Base-by-base conservation (phyloP, 352 stramenopile genomes). In the Phytophthora pseudosyringae region DNA sequence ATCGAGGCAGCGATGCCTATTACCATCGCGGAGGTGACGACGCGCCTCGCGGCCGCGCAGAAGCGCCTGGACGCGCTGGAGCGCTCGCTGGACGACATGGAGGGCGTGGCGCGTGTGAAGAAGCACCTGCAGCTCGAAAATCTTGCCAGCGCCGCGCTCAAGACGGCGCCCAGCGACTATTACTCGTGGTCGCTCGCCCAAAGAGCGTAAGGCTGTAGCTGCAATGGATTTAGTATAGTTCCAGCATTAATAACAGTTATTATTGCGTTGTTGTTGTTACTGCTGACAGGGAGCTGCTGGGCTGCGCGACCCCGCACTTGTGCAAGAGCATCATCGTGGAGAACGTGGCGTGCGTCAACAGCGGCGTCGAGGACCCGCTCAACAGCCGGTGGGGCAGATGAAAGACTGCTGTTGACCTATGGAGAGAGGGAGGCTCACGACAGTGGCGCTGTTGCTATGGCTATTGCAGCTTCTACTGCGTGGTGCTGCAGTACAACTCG, bases 271-370 rank as follows among this genome's bases (percentile, higher is more conserved):
- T 31, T 36, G 36, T 15, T 60, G 44, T 29, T 32, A 33, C 40
- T 47, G 11, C 1, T 25, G 18, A 28, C 50, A 93, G 85, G n/a
- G 59, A 70, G 36, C 79, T 94, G 40, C 67, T 97, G 18, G 61
- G 81, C 12, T 93, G 85, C 59, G 58, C 66, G 11, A 70, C 83
- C 25, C 70, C 78, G 38, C 89, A 97, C 50, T 67, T 97, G 29
- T 97, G 89, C 73, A 97, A 97, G 72, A 95, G 84, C 59, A 97
- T 97, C 58, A 84, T 97, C 54, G 85, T 97, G 29, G 86, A 97
- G 61, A 97, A 97, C 71, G 88, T 85, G 47, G 75, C 85, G 53
- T 95, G 80, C 61, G 75, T 78, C 28, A 87, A 88, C 64, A 66
- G 49, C 25, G 74, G 76, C 18, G 63, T 78, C 1, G 73, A 88